phyloP scores from a whole-genome alignment of 768 basidiomycete genomes.

The Hygrocybe coccinea region DNA sequence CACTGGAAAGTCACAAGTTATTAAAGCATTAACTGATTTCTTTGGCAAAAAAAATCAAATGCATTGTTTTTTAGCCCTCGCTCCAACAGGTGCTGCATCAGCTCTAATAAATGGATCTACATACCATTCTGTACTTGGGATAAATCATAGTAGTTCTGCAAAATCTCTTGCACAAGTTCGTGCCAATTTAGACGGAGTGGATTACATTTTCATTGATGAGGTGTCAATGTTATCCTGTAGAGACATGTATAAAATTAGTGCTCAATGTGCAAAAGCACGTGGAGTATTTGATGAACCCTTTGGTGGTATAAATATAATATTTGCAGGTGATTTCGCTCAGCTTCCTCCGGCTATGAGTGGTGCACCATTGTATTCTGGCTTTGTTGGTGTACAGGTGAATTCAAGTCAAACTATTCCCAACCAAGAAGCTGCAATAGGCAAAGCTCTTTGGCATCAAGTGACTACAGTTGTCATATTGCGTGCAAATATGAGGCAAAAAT shows the following conservation, averaged over 20 bases:
- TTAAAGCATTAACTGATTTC: slow-evolving; percentile 22
- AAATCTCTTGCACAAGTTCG: not conserved
- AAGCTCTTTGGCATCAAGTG: not conserved
- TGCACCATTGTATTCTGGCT: slow-evolving; percentile 27
- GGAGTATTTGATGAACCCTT: slow-evolving; percentile 15
- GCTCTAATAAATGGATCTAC: slow-evolving; percentile 30
- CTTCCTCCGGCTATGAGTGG: slow-evolving; percentile 22
- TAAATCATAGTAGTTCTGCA: slow-evolving; percentile 9
- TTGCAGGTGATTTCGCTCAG: slow-evolving; percentile 34
- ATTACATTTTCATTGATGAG: slow-evolving; percentile 26
- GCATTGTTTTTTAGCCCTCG: slow-evolving; percentile 22
- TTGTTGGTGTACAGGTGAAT: slow-evolving; percentile 21
- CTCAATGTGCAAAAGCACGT: slow-evolving; percentile 15
- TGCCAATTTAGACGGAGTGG: slow-evolving; percentile 9
- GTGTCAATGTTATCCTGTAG: slow-evolving; percentile 32
- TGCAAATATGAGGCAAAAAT: slow-evolving; percentile 26
- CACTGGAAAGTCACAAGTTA: slow-evolving; percentile 31
- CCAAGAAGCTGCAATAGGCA: slow-evolving; percentile 3
- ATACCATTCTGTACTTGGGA: slow-evolving; percentile 32
- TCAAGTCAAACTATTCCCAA: not conserved
- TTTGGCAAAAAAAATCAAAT: slow-evolving; percentile 19
- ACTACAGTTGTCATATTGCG: slow-evolving; percentile 3
- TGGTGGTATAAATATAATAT: slow-evolving; percentile 29
- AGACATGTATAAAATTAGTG: slow-evolving; percentile 21
- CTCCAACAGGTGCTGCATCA: slow-evolving; percentile 27